These are phyloP conservation scores for Pneumocystis wakefieldiae DNA, from an alignment of 1,139 yeast species.

Conservation along the genomic window DNA sequence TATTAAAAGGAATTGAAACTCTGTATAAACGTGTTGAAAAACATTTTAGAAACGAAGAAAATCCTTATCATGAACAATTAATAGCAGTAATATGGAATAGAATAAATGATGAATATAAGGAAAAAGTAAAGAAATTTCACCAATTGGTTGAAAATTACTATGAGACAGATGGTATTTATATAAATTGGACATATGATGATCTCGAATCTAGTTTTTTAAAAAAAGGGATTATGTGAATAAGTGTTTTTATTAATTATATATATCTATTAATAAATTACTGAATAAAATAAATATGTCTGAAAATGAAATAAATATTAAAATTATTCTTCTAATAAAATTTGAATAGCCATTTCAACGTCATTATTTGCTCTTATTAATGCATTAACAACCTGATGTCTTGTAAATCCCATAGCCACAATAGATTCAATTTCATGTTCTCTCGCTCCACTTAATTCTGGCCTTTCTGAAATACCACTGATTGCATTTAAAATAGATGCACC, in stretches of 20 bases:
- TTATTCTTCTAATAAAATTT: not conserved
- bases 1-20: constrained; percentile 40
- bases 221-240: not conserved
- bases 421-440: not conserved
- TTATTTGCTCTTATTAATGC: not conserved
- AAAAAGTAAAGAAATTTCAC: not conserved
- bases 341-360: not conserved
- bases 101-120: not conserved
- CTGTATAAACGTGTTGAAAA: constrained; percentile 43
- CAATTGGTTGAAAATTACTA: not conserved
- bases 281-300: not conserved
- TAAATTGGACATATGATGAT: not conserved
- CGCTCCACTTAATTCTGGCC: not conserved
- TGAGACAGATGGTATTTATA: not conserved
- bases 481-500: not conserved
- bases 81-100: not conserved
- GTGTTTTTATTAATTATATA: not conserved
- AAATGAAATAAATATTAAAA: not conserved
- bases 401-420: not conserved
- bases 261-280: not conserved
- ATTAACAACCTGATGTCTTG: not conserved
- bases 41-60: constrained; percentile 36
- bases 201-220: not conserved
- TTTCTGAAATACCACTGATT: not conserved
- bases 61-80: constrained; percentile 4